These are phyloP conservation scores for Naganishia onofrii DNA, from an alignment of 768 basidiomycete genomes.

Conservation along the genomic window DNA sequence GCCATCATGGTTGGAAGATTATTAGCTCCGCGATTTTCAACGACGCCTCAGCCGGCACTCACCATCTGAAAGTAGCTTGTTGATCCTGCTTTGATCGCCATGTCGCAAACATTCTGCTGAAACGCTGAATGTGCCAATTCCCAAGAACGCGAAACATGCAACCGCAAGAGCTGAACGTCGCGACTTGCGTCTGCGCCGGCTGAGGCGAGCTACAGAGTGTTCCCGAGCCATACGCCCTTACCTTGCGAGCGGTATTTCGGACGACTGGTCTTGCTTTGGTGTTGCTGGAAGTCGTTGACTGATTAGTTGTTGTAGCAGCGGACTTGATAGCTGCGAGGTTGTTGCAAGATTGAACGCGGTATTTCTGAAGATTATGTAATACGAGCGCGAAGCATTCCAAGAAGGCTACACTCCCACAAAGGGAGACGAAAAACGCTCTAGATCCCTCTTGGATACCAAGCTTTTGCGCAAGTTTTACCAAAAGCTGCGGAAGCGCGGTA, in stretches of 20 bases:
- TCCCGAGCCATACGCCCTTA: neutral
- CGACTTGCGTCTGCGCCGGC: neutral
- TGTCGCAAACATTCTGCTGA: constrained; percentile 15
- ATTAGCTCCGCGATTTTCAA: neutral
- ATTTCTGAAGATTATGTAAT: no score
- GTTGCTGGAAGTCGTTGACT: no score
- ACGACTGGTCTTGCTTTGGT: neutral
- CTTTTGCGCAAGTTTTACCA: no score
- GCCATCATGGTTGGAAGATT: neutral
- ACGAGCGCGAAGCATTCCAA: neutral
- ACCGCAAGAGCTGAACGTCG: neutral
- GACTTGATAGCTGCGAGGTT: no score
- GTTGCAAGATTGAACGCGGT: no score
- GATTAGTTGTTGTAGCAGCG: no score
- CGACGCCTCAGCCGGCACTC: neutral
- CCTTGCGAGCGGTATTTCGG: neutral
- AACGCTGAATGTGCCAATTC: neutral
- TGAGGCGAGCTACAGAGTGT: neutral
- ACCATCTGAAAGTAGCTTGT: constrained; percentile 48
- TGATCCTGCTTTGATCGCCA: constrained; percentile 46
- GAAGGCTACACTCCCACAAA: no score
- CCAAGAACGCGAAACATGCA: neutral
- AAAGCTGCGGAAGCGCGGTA: no score
- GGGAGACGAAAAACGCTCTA: no score
- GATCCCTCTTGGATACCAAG: no score